Percentiles rank a stretch among this genome's conserved stretches.
Evolutionary conservation across 108 stramenopile species (phyloP).

Genomic region (Skeletonema costatum): DNA sequence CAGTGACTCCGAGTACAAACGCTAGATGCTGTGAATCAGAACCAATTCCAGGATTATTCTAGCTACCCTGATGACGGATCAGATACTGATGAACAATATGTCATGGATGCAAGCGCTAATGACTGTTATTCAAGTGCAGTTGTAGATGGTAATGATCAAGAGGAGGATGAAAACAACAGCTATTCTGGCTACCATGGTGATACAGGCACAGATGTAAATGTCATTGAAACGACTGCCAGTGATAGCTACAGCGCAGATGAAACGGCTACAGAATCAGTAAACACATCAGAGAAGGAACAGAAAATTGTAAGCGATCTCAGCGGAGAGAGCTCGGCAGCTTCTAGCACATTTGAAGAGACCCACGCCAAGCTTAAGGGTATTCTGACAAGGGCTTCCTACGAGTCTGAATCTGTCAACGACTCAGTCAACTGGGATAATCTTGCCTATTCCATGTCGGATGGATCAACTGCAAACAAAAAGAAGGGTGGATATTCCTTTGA

Average conservation of each 20-base stretch:
- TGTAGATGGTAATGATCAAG: neutral
- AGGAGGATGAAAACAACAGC: neutral
- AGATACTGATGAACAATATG: no score
- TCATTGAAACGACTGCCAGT: neutral
- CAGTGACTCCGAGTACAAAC: neutral
- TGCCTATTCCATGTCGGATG: conserved; percentile 41
- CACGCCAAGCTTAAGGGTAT: neutral
- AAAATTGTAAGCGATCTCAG: neutral
- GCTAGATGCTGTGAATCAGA: neutral
- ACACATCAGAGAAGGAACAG: neutral
- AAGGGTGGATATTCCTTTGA: neutral
- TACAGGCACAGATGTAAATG: neutral
- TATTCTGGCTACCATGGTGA: neutral
- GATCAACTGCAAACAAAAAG: neutral
- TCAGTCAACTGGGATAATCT: conserved; percentile 44
- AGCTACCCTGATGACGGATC: neutral
- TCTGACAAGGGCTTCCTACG: neutral
- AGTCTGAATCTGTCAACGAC: conserved; percentile 17
- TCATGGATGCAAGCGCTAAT: neutral
- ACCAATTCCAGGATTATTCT: neutral
- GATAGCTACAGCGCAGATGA: neutral
- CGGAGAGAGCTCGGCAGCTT: neutral
- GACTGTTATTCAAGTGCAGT: neutral
- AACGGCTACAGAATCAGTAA: neutral
- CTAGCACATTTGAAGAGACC: neutral